Conservation (phyloP, 371 early-diverging fungal species). For the Mucor racemosus region DNA sequence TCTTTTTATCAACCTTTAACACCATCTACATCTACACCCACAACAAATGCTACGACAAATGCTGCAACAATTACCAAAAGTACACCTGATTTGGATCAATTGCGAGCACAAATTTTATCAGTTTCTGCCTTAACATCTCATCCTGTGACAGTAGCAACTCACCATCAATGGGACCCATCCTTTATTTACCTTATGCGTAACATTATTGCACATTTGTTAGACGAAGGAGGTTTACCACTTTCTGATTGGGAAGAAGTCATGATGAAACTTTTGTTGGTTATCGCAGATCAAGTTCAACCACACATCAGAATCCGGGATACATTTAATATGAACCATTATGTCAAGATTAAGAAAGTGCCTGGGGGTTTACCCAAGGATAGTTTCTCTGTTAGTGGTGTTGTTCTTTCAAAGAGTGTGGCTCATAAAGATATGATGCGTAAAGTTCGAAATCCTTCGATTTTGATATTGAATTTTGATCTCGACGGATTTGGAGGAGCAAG, state of each 20-base stretch:
- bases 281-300: constrained; percentile 70
- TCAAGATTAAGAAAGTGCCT: constrained; percentile 92
- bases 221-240: constrained; percentile 10
- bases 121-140: constrained; percentile 1
- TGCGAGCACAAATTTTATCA: constrained; percentile 9
- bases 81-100: constrained; percentile 20
- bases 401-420: constrained; percentile 85
- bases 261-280: constrained; percentile 65
- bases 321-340: constrained; percentile 87
- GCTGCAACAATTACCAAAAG: background rate
- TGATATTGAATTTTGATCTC: constrained; percentile 86
- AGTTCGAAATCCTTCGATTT: constrained; percentile 73
- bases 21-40: constrained; percentile 3
- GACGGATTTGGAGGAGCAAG: constrained; percentile 65
- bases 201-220: constrained; percentile 19
- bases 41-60: background rate
- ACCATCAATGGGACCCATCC: constrained; percentile 27
- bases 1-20: constrained; percentile 15
- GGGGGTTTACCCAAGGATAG: constrained; percentile 82
- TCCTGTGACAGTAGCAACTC: constrained; percentile 9
- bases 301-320: constrained; percentile 75
- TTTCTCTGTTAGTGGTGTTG: constrained; percentile 81
- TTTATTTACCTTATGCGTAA: constrained; percentile 21
- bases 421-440: constrained; percentile 85
- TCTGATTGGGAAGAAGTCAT: constrained; percentile 66